phyloP scores from a whole-genome alignment of 2,329 filamentous ascomycete genomes.

The Aspergillus fumigatus region DNA sequence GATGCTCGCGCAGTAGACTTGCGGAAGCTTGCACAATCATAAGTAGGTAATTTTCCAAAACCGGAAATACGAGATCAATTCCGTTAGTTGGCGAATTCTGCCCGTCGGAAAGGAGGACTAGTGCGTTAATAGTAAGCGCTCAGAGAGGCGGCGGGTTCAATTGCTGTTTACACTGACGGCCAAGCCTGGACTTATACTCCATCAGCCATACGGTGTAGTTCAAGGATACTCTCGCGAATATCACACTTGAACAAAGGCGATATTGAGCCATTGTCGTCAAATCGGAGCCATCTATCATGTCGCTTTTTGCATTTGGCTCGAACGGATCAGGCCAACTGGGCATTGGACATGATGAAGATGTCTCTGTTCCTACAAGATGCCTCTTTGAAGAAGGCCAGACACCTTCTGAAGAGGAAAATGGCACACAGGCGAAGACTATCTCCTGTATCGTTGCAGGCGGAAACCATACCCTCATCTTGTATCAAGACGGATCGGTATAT shows the following conservation, averaged over 20 bases:
- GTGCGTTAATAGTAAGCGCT: not conserved
- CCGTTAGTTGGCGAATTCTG: not conserved
- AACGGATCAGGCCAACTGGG: constrained; percentile 74
- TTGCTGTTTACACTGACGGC: not conserved
- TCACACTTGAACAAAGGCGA: not conserved
- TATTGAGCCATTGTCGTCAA: not conserved
- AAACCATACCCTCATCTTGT: constrained; percentile 78
- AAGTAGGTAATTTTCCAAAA: not conserved
- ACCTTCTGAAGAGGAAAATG: constrained; percentile 32
- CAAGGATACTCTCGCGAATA: not conserved
- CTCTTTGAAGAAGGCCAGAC: constrained; percentile 45
- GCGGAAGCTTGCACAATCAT: not conserved
- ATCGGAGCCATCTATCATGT: constrained; percentile 18
- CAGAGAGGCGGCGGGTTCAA: not conserved
- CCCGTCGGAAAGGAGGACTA: not conserved
- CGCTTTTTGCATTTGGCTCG: constrained; percentile 66
- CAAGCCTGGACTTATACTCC: not conserved
- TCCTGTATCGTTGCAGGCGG: constrained; percentile 60
- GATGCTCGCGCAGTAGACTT: not conserved
- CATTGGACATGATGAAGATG: constrained; percentile 66
- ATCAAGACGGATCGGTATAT: constrained; percentile 55
- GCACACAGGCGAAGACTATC: constrained; percentile 33
- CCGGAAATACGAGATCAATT: not conserved
- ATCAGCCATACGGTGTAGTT: not conserved
- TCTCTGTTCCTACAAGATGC: constrained; percentile 61